Conservation (phyloP, 2,329 filamentous ascomycete species). For the Cercospora sp. region DNA sequence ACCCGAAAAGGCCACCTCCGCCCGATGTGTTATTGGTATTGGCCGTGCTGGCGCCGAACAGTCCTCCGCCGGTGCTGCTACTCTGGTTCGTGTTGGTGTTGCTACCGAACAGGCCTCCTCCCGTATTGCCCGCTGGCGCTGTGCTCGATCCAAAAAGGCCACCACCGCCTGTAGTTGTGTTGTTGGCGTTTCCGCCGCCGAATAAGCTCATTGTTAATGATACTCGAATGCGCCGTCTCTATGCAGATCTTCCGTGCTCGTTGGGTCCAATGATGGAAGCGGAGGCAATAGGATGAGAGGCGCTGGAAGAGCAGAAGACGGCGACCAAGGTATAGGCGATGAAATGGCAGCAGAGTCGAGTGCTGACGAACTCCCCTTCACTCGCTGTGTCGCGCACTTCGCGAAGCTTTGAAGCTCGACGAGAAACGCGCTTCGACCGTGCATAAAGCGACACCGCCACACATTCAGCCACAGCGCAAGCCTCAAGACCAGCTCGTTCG, state of each 20-base stretch:
- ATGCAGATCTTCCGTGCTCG: background rate
- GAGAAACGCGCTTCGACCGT: slow-evolving; percentile 1
- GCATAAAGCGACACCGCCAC: background rate
- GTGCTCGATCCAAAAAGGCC: slow-evolving; percentile 17
- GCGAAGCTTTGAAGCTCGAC: slow-evolving; percentile 6
- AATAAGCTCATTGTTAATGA: slow-evolving; percentile 32
- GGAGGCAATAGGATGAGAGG: background rate
- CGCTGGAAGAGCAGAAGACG: background rate
- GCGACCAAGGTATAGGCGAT: slow-evolving; percentile 4
- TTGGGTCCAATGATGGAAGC: background rate
- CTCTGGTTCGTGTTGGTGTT: slow-evolving; percentile 18
- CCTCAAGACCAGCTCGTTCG: slow-evolving; percentile 2
- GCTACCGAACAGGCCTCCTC: slow-evolving; percentile 23
- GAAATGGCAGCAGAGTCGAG: background rate
- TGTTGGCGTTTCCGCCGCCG: slow-evolving; percentile 18
- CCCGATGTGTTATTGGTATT: slow-evolving; percentile 8
- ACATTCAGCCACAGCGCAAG: background rate
- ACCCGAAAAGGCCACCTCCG: slow-evolving; percentile 12
- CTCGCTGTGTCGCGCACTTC: slow-evolving; percentile 6
- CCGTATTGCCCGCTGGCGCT: slow-evolving; percentile 11
- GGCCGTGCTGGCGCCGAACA: slow-evolving; percentile 37
- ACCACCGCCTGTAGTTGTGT: background rate
- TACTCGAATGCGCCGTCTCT: slow-evolving; percentile 1
- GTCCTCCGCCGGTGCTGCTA: slow-evolving; percentile 28
- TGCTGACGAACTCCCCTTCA: background rate